Base-by-base conservation (phyloP, 2,329 filamentous ascomycete species). In the Colletotrichum sojae region DNA sequence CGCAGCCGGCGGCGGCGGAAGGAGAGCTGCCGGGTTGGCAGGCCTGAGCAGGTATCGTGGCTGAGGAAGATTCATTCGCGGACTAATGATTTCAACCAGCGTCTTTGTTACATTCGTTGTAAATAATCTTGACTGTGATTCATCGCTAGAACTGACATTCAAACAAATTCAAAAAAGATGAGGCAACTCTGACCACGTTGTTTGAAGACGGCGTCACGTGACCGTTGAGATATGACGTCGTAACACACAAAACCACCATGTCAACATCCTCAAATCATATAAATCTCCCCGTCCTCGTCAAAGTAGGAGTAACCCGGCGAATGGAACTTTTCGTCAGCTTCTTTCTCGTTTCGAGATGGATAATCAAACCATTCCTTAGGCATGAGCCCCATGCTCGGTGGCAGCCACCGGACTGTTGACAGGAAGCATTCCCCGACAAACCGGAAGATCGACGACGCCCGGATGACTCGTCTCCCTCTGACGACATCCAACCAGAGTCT, bases 21-120 rank as follows among this genome's bases (percentile, higher is more conserved):
- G n/a, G 6, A 8, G 45, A 53, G 5, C 43, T 68, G 27, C 60
- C 65, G 0, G 15, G 25, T 6, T 59, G 48, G 48, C 25, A 25
- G 25, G 25, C 31, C 18, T 25, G 18, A 67, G 2, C 39, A 6
- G 6, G 40, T 43, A 5, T 25, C 5, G 13, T 6, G 2, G 2
- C 13, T 1, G 12, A 2, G 16, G 31, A 36, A 9, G 9, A 6
- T 22, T 22, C 22, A 22, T 22, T 22, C 22, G 4, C 4, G 22
- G 2, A 2, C 22, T 22, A 22, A 22, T 22, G 22, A 22, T 22
- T 22, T 22, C 22, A 22, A 22, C 22, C 22, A 22, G 2, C 22
- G 22, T 22, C 22, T 22, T 22, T 22, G 22, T 2, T 22, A 22
- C 22, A 22, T 22, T 22, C 2, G 4, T 22, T 4, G 22, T 22